phyloP scores from a whole-genome alignment of 176 grass and related monocot genomes.

The Carex parvula region DNA sequence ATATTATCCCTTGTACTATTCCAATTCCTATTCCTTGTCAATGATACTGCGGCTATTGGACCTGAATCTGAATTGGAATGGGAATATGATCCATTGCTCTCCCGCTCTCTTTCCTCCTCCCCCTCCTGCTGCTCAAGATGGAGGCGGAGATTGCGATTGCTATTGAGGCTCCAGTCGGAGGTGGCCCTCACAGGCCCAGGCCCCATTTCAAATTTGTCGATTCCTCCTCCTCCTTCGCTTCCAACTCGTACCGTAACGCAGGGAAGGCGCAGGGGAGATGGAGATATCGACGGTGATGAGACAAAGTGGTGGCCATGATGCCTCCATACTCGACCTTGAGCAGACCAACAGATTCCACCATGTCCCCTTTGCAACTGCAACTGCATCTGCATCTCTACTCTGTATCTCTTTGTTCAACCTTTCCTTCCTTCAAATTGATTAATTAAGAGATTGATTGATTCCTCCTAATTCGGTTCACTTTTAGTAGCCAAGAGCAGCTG shows the following conservation, averaged over 20 bases:
- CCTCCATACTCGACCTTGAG: too few relatives aligned
- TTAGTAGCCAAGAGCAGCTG: too few relatives aligned
- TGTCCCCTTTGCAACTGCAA: neutral
- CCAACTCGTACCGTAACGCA: neutral
- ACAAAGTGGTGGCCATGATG: neutral
- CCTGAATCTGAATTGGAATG: neutral
- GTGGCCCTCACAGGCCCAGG: neutral
- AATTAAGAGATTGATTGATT: too few relatives aligned
- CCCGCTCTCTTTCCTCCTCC: neutral
- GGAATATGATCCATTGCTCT: neutral
- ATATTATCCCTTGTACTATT: neutral
- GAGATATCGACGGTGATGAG: neutral
- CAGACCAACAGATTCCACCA: neutral
- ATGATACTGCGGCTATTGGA: neutral
- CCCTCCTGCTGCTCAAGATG: neutral
- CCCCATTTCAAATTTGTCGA: neutral
- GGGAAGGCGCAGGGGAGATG: neutral
- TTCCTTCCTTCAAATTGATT: too few relatives aligned
- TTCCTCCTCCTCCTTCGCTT: neutral
- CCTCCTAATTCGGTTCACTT: too few relatives aligned
- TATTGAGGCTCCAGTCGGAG: neutral
- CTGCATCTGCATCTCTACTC: neutral
- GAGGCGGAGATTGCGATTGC: neutral
- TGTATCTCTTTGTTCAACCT: neutral
- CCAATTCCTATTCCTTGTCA: neutral